Evolutionary conservation across 805 yeast genomes (phyloP).

Genomic region (Barnettozyma populi): DNA sequence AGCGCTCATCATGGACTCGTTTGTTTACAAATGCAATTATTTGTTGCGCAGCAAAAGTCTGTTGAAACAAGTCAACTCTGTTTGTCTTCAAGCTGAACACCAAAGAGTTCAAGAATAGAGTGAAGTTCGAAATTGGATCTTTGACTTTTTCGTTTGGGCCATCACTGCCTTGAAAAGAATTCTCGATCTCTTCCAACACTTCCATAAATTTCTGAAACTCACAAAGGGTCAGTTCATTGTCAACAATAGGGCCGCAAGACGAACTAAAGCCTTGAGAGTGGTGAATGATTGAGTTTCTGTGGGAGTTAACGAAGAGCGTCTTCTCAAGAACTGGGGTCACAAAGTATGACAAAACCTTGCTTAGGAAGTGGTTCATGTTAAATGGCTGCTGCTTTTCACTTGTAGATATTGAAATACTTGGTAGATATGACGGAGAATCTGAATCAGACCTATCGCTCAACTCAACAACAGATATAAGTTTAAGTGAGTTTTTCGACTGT

Average conservation of each 20-base stretch:
- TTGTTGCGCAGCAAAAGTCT: slow-evolving; percentile 1
- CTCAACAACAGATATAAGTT: background rate
- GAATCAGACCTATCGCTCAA: slow-evolving; percentile 11
- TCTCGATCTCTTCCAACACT: slow-evolving; percentile 7
- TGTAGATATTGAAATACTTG: background rate
- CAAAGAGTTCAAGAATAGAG: slow-evolving; percentile 7
- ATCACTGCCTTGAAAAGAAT: background rate
- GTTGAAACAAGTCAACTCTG: slow-evolving; percentile 8
- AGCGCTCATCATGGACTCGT: slow-evolving; percentile 5
- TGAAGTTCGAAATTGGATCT: slow-evolving; percentile 3
- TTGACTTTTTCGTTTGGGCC: background rate
- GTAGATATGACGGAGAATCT: slow-evolving; percentile 10
- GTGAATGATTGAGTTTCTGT: slow-evolving; percentile 5
- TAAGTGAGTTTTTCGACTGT: background rate
- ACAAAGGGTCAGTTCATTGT: slow-evolving; percentile 2
- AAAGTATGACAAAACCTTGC: slow-evolving; percentile 9
- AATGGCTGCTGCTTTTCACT: slow-evolving; percentile 1
- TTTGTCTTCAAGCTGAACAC: slow-evolving; percentile 7
- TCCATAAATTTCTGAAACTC: slow-evolving; percentile 11
- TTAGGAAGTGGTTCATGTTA: slow-evolving; percentile 5
- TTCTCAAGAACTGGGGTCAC: background rate
- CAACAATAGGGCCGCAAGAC: background rate
- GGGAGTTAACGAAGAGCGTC: slow-evolving; percentile 10
- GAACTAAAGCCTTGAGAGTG: background rate
- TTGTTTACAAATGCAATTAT: background rate